A percentile compares a stretch with the other conserved stretches of the same genome.
Evolutionary conservation across 257 asterid species (phyloP).

Genomic region (Solanum sejunctum): DNA sequence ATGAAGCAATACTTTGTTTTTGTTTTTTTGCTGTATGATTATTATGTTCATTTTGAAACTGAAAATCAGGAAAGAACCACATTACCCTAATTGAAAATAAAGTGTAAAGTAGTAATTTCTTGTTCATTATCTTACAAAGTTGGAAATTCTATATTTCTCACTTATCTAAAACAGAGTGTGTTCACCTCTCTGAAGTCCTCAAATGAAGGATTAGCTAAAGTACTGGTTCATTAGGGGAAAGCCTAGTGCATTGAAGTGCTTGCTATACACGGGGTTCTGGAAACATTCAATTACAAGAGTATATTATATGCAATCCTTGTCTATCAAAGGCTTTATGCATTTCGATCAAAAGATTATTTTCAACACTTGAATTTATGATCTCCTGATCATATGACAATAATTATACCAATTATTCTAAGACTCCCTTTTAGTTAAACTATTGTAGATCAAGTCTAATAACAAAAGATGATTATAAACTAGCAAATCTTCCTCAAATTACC

Average conservation of each 20-base stretch:
- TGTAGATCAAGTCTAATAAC: not conserved
- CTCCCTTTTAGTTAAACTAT: too few relatives aligned
- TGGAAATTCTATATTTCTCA: not conserved
- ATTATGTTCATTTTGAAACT: not conserved
- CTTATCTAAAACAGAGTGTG: not conserved
- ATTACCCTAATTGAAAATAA: not conserved
- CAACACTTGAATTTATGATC: too few relatives aligned
- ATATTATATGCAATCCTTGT: too few relatives aligned
- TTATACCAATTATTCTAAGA: too few relatives aligned
- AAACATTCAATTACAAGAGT: too few relatives aligned
- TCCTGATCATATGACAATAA: too few relatives aligned
- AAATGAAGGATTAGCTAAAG: not conserved
- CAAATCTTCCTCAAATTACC: not conserved
- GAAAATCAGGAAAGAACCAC: not conserved
- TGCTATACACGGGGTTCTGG: too few relatives aligned
- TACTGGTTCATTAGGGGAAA: not conserved
- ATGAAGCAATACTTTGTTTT: not conserved
- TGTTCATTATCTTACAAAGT: not conserved
- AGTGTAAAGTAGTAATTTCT: not conserved
- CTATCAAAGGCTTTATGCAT: too few relatives aligned
- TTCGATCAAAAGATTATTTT: too few relatives aligned
- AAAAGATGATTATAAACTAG: not conserved
- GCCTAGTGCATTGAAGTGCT: too few relatives aligned
- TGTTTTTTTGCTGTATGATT: not conserved
- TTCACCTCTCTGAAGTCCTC: not conserved